Evolutionary conservation across 495 filamentous ascomycete species (phyloP).

Genomic region (Jackrogersella multiformis): DNA sequence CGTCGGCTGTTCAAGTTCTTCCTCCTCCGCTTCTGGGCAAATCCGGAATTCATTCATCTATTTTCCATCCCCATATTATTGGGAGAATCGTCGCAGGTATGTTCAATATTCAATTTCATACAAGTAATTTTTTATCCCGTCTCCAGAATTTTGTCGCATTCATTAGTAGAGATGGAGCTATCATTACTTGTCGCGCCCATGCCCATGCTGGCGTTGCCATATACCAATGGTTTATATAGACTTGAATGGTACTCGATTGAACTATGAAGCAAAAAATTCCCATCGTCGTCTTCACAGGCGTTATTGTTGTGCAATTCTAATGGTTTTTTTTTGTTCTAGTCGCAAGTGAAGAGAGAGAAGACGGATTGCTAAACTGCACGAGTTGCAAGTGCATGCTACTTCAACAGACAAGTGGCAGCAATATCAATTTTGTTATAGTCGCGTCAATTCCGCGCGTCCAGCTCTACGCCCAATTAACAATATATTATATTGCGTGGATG

Average conservation of each 20-base stretch:
- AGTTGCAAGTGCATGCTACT: conserved; percentile 24
- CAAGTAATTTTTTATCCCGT: conserved; percentile 11
- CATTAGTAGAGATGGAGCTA: conserved; percentile 25
- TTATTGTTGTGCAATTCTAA: conserved; percentile 37
- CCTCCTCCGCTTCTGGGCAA: conserved; percentile 46
- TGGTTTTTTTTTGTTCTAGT: conserved; percentile 10
- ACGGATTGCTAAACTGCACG: conserved; percentile 9
- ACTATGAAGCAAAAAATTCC: conserved; percentile 6
- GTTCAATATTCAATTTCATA: conserved; percentile 16
- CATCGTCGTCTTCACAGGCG: neutral
- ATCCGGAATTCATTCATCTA: conserved; percentile 42
- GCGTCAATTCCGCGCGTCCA: conserved; percentile 14
- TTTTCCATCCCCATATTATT: conserved; percentile 45
- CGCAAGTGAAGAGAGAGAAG: conserved; percentile 33
- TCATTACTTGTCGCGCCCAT: conserved; percentile 2
- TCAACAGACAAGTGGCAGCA: neutral
- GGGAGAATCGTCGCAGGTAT: conserved; percentile 37
- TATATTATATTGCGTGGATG: conserved; percentile 14
- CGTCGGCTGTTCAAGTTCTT: conserved; percentile 47
- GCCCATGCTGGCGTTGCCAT: conserved; percentile 16
- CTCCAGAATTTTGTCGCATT: conserved; percentile 13
- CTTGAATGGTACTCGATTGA: conserved; percentile 18
- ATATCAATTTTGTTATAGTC: conserved; percentile 8
- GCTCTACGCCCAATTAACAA: conserved; percentile 15
- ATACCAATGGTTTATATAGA: conserved; percentile 18